Conservation (phyloP, 2,329 filamentous ascomycete genomes). For the Calonectria ilicicola region DNA sequence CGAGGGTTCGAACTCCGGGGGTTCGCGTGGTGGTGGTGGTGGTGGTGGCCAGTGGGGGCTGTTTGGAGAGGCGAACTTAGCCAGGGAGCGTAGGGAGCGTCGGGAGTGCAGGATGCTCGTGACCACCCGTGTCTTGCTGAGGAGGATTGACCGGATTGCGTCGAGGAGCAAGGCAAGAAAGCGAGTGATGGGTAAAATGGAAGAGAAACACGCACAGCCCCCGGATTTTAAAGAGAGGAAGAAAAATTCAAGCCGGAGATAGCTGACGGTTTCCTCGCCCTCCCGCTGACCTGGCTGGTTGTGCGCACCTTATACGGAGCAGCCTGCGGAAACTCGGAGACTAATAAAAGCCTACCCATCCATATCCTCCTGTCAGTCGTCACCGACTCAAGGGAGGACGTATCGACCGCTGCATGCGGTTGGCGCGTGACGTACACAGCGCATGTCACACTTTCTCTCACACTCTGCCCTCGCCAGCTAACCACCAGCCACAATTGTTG, state of each 20-base stretch:
- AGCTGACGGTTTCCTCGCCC: neutral
- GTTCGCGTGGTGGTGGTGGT: no score
- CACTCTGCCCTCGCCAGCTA: neutral
- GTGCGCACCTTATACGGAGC: constrained; percentile 14
- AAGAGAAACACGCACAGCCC: neutral
- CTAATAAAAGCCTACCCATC: constrained; percentile 6
- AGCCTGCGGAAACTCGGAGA: constrained; percentile 10
- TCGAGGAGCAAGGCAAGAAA: neutral
- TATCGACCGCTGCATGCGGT: constrained; percentile 1
- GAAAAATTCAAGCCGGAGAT: neutral
- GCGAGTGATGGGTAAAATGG: neutral
- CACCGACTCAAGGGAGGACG: neutral
- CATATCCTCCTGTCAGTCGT: neutral
- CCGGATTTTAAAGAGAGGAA: neutral
- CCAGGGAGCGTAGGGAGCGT: neutral
- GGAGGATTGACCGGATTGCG: neutral
- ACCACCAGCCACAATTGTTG: constrained; percentile 2
- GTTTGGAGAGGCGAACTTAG: neutral
- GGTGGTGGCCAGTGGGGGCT: neutral
- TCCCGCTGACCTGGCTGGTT: constrained; percentile 17
- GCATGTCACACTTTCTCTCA: constrained; percentile 2
- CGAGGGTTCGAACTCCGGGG: constrained; percentile 7
- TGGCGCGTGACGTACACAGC: constrained; percentile 23
- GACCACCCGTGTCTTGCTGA: neutral
- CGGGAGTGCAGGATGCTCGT: neutral